Conservation (phyloP, 225 moss, liverwort and hornwort species). For the Ulota crispa region DNA sequence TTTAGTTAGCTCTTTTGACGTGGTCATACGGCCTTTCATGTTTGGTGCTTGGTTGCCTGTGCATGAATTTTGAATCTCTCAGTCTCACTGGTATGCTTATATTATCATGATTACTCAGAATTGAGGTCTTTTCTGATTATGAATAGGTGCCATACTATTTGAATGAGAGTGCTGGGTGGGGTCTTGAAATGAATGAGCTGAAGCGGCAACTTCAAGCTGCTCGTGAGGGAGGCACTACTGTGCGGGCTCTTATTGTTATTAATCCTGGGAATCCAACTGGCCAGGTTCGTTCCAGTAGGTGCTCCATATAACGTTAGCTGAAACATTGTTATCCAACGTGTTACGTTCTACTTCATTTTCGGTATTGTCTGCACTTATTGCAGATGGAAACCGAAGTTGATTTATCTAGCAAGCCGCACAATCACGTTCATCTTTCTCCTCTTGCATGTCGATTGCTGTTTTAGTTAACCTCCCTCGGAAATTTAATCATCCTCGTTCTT, state of each 20-base stretch:
- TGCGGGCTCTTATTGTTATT: constrained; percentile 92
- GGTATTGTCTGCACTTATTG: background rate
- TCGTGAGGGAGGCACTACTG: constrained; percentile 67
- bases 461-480: background rate
- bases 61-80: constrained; percentile 18
- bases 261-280: constrained; percentile 99
- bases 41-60: background rate
- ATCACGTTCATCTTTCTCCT: background rate
- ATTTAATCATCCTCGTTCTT: background rate
- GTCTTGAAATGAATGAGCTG: constrained; percentile 76
- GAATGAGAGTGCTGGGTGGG: constrained; percentile 91
- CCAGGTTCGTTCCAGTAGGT: constrained; percentile 56
- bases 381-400: background rate
- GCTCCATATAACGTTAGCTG: background rate
- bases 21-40: background rate
- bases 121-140: constrained; percentile 18
- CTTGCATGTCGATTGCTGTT: background rate
- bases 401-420: background rate
- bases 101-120: constrained; percentile 5
- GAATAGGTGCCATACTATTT: constrained; percentile 89
- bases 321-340: background rate
- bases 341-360: constrained; percentile 5
- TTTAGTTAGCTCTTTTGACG: constrained; percentile 6
- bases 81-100: constrained; percentile 8
- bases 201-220: constrained; percentile 80